phyloP scores from a whole-genome alignment of 768 basidiomycete species.

The Tricholoma hemisulphureum region DNA sequence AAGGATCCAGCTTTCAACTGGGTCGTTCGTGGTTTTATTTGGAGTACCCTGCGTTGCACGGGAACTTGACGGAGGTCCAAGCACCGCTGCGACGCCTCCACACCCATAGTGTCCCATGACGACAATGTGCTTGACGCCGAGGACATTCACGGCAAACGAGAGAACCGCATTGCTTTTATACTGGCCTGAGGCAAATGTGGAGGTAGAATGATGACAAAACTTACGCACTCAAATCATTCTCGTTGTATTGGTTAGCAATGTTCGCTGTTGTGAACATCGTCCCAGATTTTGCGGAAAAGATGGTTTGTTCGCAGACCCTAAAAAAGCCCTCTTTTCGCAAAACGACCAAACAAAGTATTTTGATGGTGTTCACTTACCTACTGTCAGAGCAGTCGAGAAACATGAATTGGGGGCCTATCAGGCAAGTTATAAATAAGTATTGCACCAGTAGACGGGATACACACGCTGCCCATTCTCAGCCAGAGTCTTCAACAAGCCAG shows the following conservation, averaged over 20 bases:
- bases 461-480: not conserved
- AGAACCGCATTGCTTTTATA: constrained; percentile 31
- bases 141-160: constrained; percentile 36
- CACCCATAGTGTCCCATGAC: constrained; percentile 47
- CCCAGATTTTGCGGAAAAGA: constrained; percentile 40
- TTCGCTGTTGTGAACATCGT: constrained; percentile 39
- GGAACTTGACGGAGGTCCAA: constrained; percentile 21
- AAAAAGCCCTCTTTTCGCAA: not conserved
- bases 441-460: not conserved
- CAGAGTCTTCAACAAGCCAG: not conserved
- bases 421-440: not conserved
- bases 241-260: constrained; percentile 41
- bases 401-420: not conserved
- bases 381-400: constrained; percentile 1
- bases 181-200: not conserved
- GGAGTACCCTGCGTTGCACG: not conserved
- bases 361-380: not conserved
- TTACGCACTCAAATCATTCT: constrained; percentile 35
- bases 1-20: constrained; percentile 41
- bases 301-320: constrained; percentile 34
- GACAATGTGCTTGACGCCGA: constrained; percentile 39
- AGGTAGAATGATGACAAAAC: constrained; percentile 6
- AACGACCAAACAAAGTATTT: not conserved
- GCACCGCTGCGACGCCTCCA: constrained; percentile 40
- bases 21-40: constrained; percentile 22